Percentiles rank a stretch among this genome's conserved stretches.
These are phyloP conservation scores for Quercus lobata DNA, from an alignment of 331 rosid species.

Conservation along the genomic window DNA sequence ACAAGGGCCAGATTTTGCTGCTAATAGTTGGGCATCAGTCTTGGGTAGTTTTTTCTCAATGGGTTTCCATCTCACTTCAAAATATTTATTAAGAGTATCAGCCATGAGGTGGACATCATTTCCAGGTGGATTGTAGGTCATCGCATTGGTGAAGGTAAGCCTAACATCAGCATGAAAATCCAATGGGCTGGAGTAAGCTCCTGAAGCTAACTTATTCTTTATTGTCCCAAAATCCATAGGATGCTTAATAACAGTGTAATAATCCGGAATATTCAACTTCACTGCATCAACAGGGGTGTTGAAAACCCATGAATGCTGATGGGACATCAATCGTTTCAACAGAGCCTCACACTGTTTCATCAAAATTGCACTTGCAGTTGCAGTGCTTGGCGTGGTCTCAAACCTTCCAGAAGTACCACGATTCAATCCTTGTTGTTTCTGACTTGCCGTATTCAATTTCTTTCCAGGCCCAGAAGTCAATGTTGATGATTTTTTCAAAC, in stretches of 20 bases:
- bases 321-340: slow-evolving; percentile 60
- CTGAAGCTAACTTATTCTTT: slow-evolving; percentile 49
- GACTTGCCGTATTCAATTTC: slow-evolving; percentile 24
- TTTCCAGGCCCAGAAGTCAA: slow-evolving; percentile 39
- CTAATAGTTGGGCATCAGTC: slow-evolving; percentile 32
- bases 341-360: slow-evolving; percentile 71
- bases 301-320: slow-evolving; percentile 68
- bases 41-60: slow-evolving; percentile 67
- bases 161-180: slow-evolving; percentile 62
- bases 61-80: slow-evolving; percentile 76
- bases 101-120: slow-evolving; percentile 68
- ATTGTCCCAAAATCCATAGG: slow-evolving; percentile 91
- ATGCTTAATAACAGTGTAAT: slow-evolving; percentile 60
- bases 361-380: slow-evolving; percentile 42
- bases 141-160: slow-evolving; percentile 73
- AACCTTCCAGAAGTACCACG: slow-evolving; percentile 53
- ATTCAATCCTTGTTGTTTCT: slow-evolving; percentile 47
- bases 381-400: slow-evolving; percentile 41
- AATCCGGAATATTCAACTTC: slow-evolving; percentile 76
- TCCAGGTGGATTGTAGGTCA: slow-evolving; percentile 83
- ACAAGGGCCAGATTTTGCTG: slow-evolving; percentile 28
- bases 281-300: slow-evolving; percentile 70
- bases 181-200: slow-evolving; percentile 48
- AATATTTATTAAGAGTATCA: slow-evolving; percentile 57
- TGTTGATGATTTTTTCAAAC: slow-evolving; percentile 28